A percentile compares a stretch with the other conserved stretches of the same genome.
These are phyloP conservation scores for Hymenoscyphus scutula DNA, from an alignment of 2,329 filamentous ascomycete species.

Conservation along the genomic window DNA sequence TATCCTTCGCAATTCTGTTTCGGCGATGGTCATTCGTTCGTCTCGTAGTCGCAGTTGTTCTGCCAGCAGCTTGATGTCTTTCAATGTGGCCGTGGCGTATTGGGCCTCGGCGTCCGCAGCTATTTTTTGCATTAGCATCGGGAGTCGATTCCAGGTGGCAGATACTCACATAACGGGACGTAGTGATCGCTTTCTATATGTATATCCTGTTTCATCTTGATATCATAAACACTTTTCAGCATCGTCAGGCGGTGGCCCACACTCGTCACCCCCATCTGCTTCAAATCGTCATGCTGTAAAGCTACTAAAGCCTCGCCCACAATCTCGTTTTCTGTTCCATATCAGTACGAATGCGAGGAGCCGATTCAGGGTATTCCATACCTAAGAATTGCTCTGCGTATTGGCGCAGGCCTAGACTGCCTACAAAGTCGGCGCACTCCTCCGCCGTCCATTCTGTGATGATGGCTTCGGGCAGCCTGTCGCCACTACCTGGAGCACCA, in stretches of 20 bases:
- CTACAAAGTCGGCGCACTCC: conserved; percentile 87
- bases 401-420: conserved; percentile 73
- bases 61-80: conserved; percentile 88
- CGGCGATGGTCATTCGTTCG: conserved; percentile 80
- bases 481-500: conserved; percentile 62
- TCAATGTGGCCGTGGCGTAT: conserved; percentile 83
- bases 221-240: conserved; percentile 92
- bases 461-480: conserved; percentile 68
- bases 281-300: conserved; percentile 87
- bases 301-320: conserved; percentile 88
- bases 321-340: conserved; percentile 78
- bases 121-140: conserved; percentile 40
- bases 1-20: conserved; percentile 78
- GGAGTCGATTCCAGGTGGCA: background rate
- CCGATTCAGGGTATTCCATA: conserved; percentile 44
- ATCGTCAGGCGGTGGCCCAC: conserved; percentile 94
- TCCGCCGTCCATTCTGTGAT: conserved; percentile 81
- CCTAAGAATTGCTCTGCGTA: conserved; percentile 82
- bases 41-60: conserved; percentile 87
- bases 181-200: conserved; percentile 92
- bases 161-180: conserved; percentile 76
- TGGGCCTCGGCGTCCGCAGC: conserved; percentile 86
- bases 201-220: conserved; percentile 91
- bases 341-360: conserved; percentile 29
- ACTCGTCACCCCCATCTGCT: conserved; percentile 89